phyloP scores from a whole-genome alignment of 2,329 filamentous ascomycete genomes.

The Beauveria varroae region DNA sequence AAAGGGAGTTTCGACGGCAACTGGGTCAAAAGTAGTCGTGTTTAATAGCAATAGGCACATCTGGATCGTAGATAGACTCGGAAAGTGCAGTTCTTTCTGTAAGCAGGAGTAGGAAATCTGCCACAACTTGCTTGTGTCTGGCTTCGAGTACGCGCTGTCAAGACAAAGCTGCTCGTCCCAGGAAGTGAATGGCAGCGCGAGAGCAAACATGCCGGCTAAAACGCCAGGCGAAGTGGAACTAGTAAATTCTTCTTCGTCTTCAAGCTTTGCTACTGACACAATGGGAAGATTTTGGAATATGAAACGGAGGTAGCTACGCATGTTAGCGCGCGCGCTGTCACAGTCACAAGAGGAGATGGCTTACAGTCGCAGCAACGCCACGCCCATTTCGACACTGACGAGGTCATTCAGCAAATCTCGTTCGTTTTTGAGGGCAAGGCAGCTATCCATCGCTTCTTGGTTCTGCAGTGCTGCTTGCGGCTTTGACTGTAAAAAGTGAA shows the following conservation, averaged over 20 bases:
- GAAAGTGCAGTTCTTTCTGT: slow-evolving; percentile 17
- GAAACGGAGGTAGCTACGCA: slow-evolving; percentile 11
- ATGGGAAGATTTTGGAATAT: slow-evolving; percentile 16
- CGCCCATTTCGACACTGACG: slow-evolving; percentile 12
- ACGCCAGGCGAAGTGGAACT: slow-evolving; percentile 13
- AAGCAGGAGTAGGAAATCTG: slow-evolving; percentile 15
- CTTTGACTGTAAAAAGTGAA: slow-evolving; percentile 15
- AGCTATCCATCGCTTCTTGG: slow-evolving; percentile 3
- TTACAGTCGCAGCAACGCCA: slow-evolving; percentile 14
- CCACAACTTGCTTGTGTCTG: slow-evolving; percentile 14
- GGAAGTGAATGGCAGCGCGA: slow-evolving; percentile 15
- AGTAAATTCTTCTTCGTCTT: slow-evolving; percentile 13
- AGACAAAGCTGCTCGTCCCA: slow-evolving; percentile 17
- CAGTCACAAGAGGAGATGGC: background rate
- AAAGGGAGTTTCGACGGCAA: slow-evolving; percentile 15
- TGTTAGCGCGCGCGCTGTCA: background rate
- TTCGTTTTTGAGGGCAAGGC: slow-evolving; percentile 11
- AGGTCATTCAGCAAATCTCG: slow-evolving; percentile 10
- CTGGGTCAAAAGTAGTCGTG: slow-evolving; percentile 13
- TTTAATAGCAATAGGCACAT: slow-evolving; percentile 14
- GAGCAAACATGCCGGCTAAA: slow-evolving; percentile 15
- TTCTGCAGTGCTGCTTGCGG: slow-evolving; percentile 7
- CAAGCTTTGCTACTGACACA: slow-evolving; percentile 13
- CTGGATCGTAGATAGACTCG: slow-evolving; percentile 13
- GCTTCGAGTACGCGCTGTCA: slow-evolving; percentile 16